A percentile compares a stretch with the other conserved stretches of the same genome.
These are phyloP conservation scores for Cornus controversa DNA, from an alignment of 148 eudicot species.

Conservation along the genomic window DNA sequence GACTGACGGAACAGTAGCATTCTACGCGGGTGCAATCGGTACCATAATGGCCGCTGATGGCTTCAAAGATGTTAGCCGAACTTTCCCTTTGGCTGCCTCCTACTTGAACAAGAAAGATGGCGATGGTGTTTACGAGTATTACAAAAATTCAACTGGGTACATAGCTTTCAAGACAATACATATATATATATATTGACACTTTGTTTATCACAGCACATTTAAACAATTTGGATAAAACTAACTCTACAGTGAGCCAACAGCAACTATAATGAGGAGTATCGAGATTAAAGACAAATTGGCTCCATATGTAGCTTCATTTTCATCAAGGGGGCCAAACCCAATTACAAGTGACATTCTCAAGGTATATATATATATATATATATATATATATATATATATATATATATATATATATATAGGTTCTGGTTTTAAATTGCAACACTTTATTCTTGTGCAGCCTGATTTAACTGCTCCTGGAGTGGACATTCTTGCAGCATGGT, in stretches of 20 bases:
- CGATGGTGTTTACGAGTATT: background rate
- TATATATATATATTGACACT: no score
- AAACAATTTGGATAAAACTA: background rate
- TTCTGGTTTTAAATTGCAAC: background rate
- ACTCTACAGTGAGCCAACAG: conserved; percentile 16
- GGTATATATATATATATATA: background rate
- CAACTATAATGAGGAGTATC: background rate
- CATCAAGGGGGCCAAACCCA: background rate
- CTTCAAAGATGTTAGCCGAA: background rate
- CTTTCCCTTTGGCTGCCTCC: background rate
- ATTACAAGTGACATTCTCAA: background rate
- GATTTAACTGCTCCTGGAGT: background rate
- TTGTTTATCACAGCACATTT: no score
- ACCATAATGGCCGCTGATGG: background rate
- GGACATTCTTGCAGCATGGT: background rate
- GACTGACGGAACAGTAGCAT: background rate
- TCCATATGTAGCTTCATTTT: background rate
- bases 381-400: no score
- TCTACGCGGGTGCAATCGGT: background rate
- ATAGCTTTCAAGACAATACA: no score
- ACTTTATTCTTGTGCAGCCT: background rate
- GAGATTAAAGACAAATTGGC: background rate
- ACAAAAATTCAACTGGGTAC: conserved; percentile 18
- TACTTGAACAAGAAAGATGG: conserved; percentile 1
- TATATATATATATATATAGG: no score